phyloP scores from a whole-genome alignment of 2,329 filamentous ascomycete genomes.

The Aureobasidium sp. region DNA sequence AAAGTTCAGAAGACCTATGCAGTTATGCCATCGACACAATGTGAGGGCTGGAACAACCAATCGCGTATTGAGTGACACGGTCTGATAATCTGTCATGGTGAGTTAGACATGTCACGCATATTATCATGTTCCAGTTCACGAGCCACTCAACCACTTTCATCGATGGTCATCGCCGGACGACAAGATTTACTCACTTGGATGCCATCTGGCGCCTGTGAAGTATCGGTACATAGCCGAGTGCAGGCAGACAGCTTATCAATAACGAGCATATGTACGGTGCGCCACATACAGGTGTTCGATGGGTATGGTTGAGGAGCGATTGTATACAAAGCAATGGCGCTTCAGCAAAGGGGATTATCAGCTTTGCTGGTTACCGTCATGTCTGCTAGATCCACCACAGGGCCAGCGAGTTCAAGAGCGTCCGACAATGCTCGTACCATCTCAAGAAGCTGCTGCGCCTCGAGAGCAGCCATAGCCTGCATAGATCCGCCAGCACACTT shows the following conservation, averaged over 20 bases:
- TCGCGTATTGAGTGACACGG: not conserved
- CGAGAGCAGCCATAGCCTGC: not conserved
- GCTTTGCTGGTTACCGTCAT: not conserved
- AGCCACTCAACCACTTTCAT: not conserved
- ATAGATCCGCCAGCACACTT: not conserved
- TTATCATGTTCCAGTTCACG: not conserved
- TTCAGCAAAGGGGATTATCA: not conserved
- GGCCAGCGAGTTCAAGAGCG: not conserved
- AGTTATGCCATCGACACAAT: not conserved
- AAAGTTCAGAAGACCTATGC: not conserved
- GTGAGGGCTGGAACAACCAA: not conserved
- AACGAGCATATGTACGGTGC: not conserved
- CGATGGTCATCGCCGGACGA: not conserved
- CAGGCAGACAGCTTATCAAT: not conserved
- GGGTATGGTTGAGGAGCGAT: not conserved
- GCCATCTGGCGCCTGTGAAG: not conserved
- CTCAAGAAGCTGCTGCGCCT: not conserved
- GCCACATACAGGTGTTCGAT: not conserved
- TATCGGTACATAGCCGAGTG: not conserved
- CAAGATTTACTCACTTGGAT: not conserved
- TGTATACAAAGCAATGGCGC: not conserved
- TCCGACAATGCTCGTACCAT: not conserved
- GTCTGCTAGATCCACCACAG: not conserved
- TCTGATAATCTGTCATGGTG: not conserved
- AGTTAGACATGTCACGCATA: not conserved